Base-by-base conservation (phyloP, 768 basidiomycete species). In the Tulasnella calospora region DNA sequence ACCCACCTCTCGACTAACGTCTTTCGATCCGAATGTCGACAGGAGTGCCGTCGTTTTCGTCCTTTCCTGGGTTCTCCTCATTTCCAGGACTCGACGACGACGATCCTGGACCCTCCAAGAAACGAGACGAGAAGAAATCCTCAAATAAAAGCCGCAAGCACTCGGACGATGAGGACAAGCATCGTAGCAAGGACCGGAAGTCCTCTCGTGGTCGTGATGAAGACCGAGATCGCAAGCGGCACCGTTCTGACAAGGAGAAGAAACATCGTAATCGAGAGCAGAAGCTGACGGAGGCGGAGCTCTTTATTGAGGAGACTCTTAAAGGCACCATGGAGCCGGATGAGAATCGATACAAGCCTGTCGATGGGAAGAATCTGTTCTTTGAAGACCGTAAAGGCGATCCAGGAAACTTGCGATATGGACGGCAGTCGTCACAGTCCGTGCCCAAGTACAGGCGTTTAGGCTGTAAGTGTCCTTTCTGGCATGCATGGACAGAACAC, bases 391-490 rank as follows among this genome's bases (percentile, higher is more conserved):
- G 77, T 3, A 78, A 71, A n/a, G 77, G 77, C 38, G 77, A 78
- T 38, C 30, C 36, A n/a, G 69, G 67, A n/a, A 78, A 78, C 19
- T 23, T 78, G 35, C 12, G 71, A 71, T 94, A 92, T 81, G 92
- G 92, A n/a, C 85, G 89, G 3, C 81, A 92, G 41, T 86, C 92
- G 81, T 82, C 87, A 38, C 87, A 90, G 21, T 89, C 91, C 81
- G 84, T 93, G 35, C 92, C 93, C 21, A 92, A 88, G 83, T 92
- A 93, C 82, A 86, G 85, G 79, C 81, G 89, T 70, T 86, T 90
- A 73, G 86, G 85, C 82, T 86, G 92, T 93, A 86, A 84, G 90
- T 82, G 38, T 38, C 67, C 71, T 77, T 76, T 1, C 12, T 33
- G 7, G 23, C 36, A 36, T 61, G 10, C 6, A 17, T 23, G n/a